Percentiles rank a stretch among this genome's conserved stretches.
Evolutionary conservation across 78 protist species (phyloP).

Genomic region (Anaeramoeba ignava): DNA sequence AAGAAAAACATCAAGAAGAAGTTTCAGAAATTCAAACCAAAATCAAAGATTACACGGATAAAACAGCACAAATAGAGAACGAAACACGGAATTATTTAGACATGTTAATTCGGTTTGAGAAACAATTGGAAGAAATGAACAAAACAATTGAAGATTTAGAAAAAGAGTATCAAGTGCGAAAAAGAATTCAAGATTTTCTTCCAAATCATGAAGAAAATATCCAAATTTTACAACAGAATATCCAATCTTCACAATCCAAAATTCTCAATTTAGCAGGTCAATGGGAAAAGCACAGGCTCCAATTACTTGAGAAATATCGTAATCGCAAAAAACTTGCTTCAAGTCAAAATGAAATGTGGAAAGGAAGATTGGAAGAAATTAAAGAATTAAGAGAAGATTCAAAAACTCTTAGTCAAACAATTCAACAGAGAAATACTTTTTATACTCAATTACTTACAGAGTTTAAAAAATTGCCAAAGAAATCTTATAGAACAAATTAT

Average conservation of each 20-base stretch:
- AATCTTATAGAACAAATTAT: slow-evolving; percentile 43
- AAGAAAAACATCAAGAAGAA: background rate
- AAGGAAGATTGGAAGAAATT: background rate
- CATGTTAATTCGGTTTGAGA: background rate
- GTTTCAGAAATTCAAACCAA: background rate
- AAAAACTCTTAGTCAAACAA: background rate
- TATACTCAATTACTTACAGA: slow-evolving; percentile 31
- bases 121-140: background rate
- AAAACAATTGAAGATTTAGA: background rate
- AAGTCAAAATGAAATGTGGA: background rate
- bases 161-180: background rate
- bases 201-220: background rate
- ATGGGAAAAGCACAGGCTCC: background rate
- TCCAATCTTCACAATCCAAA: background rate
- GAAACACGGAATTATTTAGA: background rate
- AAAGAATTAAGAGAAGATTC: background rate
- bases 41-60: background rate
- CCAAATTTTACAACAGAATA: background rate
- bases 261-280: background rate
- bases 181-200: background rate
- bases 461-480: slow-evolving; percentile 37
- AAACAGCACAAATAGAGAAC: background rate
- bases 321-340: background rate
- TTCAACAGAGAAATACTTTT: slow-evolving; percentile 36
- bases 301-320: background rate